A percentile compares a stretch with the other conserved stretches of the same genome.
Conservation (phyloP, 2,329 filamentous ascomycete species). For the Ceratocystis albifundus region DNA sequence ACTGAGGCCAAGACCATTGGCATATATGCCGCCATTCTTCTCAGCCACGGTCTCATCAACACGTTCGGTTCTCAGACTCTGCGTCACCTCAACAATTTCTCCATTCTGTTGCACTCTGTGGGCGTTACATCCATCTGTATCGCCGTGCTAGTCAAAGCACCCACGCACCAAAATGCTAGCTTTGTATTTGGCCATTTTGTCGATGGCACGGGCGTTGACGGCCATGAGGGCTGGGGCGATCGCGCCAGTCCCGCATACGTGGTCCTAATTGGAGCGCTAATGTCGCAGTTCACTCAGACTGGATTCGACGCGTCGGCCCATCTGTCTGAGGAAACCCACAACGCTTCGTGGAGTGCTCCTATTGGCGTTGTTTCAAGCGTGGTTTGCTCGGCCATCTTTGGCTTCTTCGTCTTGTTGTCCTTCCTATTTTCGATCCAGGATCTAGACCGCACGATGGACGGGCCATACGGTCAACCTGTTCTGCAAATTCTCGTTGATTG, state of each 20-base stretch:
- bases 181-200: conserved; percentile 46
- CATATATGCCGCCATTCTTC: conserved; percentile 47
- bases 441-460: conserved; percentile 38
- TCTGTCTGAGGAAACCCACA: conserved; percentile 45
- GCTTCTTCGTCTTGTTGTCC: conserved; percentile 47
- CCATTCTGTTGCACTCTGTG: conserved; percentile 43
- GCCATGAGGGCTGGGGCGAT: conserved; percentile 40
- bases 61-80: conserved; percentile 47
- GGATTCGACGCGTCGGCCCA: conserved; percentile 47
- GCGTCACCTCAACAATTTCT: conserved; percentile 45
- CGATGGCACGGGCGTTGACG: conserved; percentile 40
- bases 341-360: conserved; percentile 45
- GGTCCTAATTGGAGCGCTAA: conserved; percentile 41
- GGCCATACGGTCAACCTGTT: conserved; percentile 41
- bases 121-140: conserved; percentile 44
- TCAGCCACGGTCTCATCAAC: conserved; percentile 45
- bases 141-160: conserved; percentile 46
- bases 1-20: conserved; percentile 37
- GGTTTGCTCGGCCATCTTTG: conserved; percentile 44
- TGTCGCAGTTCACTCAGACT: conserved; percentile 41
- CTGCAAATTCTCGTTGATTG: conserved; percentile 48
- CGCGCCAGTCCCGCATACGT: conserved; percentile 45
- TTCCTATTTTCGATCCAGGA: conserved; percentile 50
- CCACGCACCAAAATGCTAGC: conserved; percentile 42
- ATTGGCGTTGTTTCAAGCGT: conserved; percentile 47